Evolutionary conservation across 768 basidiomycete genomes (phyloP), one percentile per base, ranked within the genome.

Genomic region (Rossbeevera mucosa): DNA sequence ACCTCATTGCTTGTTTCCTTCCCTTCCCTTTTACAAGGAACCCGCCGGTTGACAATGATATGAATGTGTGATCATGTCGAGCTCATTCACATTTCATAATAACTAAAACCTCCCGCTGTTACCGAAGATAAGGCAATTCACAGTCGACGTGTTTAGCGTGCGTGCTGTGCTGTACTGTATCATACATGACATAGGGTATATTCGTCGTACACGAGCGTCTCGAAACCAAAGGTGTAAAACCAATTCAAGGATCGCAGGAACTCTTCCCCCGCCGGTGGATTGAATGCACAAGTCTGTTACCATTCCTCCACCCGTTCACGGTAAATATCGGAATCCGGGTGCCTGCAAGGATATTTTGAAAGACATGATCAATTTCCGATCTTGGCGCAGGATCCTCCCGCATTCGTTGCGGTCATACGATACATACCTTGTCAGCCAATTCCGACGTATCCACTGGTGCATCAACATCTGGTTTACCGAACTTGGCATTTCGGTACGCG

Each of bases 401-500:
- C 22, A 47, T 14, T 3, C 4, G 30, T n/a, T 16, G 21, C 24
- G 30, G 28, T 36, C 33, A 16, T 6, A 18, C 4, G 8, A 18
- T 2, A 47, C 38, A 11, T 31, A 59, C 54, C 50, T 81, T 74
- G 60, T 88, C 86, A 1, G 86, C 86, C 7, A 85, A 63, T 55
- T 84, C 78, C 24, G 76, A 73, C 0, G 83, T 86, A 58, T 88
- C 79, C 18, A 88, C 80, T 18, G 70, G 75, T 7, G 71, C 72
- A 52, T 76, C 68, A 7, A 67, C 69, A 47, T 72, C 66, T 1
- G 76, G 77, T 48, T 73, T 73, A 1, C 86, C 86, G 51, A 81
- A 79, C 24, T 69, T 52, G 41, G 65, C 69, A 59, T 88, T 76
- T 36, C 86, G 72, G 14, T 74, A 72, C 5, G 72, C 70, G 52